A percentile compares a stretch with the other conserved stretches of the same genome.
Conservation (phyloP, 805 yeast genomes). For the Jamesozyma spencerorum region DNA sequence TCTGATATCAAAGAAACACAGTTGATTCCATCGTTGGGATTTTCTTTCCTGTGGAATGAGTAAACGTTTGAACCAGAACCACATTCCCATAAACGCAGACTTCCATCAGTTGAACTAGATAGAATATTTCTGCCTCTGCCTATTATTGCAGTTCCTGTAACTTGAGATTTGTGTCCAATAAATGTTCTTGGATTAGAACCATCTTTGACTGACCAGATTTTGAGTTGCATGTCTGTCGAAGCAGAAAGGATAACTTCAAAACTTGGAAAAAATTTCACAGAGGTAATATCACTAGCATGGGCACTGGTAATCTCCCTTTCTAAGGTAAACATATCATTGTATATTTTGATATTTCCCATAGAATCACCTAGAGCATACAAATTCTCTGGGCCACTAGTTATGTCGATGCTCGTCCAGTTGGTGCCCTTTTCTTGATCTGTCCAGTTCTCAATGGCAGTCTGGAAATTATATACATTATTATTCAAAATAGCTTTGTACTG, state of each 20-base stretch:
- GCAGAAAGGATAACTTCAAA: constrained; percentile 50
- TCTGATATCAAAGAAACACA: constrained; percentile 9
- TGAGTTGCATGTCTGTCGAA: constrained; percentile 50
- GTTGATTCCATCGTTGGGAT: constrained; percentile 31
- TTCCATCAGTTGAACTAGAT: constrained; percentile 46
- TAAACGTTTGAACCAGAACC: constrained; percentile 42
- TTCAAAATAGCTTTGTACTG: constrained; percentile 11
- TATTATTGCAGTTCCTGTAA: constrained; percentile 43
- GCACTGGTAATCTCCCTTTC: constrained; percentile 29
- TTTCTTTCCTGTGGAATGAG: constrained; percentile 32
- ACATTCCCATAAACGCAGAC: constrained; percentile 61
- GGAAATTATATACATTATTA: constrained; percentile 10
- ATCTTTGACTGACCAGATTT: constrained; percentile 48
- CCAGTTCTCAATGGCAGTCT: constrained; percentile 2
- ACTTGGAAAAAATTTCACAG: constrained; percentile 50
- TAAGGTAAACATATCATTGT: constrained; percentile 9
- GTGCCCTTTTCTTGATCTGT: neutral
- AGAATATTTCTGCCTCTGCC: constrained; percentile 63
- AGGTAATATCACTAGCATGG: constrained; percentile 42
- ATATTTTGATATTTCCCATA: constrained; percentile 28
- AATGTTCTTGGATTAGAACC: constrained; percentile 45
- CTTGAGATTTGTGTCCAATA: constrained; percentile 38
- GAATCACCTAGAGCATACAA: constrained; percentile 29
- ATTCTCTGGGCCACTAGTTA: constrained; percentile 22
- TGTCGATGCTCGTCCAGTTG: constrained; percentile 30